Evolutionary conservation across 306 rosid genomes (phyloP).

Genomic region (Cucumis cinereus): DNA sequence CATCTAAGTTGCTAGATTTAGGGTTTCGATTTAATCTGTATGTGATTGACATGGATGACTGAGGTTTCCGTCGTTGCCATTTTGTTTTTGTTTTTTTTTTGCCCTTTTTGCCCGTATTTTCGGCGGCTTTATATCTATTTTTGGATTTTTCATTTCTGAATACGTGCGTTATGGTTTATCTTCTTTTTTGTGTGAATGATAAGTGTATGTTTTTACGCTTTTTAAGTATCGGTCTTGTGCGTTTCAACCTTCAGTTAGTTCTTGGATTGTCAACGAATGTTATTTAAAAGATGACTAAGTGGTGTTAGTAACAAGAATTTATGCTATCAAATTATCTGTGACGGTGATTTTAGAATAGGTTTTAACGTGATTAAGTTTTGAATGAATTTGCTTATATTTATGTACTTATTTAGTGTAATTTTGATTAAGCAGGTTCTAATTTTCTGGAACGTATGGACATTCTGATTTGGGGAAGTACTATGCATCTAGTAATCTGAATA

Average conservation of each 20-base stretch:
- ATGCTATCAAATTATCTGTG: neutral
- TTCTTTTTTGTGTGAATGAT: neutral
- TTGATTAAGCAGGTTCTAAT: neutral
- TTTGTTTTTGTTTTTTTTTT: neutral
- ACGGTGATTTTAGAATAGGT: neutral
- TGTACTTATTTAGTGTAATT: neutral
- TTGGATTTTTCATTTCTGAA: neutral
- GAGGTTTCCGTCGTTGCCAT: neutral
- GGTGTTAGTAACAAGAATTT: neutral
- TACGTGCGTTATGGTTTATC: neutral
- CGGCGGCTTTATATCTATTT: neutral
- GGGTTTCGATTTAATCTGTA: neutral
- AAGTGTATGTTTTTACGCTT: neutral
- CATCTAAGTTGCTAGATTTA: neutral
- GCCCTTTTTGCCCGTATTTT: neutral
- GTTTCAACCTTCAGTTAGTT: neutral
- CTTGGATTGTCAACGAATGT: neutral
- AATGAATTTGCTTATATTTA: neutral
- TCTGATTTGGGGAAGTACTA: neutral
- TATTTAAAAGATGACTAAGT: neutral
- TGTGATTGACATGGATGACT: neutral
- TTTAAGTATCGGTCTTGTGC: neutral
- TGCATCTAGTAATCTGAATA: conserved; percentile 6
- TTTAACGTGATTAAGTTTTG: neutral
- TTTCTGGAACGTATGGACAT: neutral